These are phyloP conservation scores for Calendula officinalis DNA, from an alignment of 129 eudicot species.

Conservation along the genomic window DNA sequence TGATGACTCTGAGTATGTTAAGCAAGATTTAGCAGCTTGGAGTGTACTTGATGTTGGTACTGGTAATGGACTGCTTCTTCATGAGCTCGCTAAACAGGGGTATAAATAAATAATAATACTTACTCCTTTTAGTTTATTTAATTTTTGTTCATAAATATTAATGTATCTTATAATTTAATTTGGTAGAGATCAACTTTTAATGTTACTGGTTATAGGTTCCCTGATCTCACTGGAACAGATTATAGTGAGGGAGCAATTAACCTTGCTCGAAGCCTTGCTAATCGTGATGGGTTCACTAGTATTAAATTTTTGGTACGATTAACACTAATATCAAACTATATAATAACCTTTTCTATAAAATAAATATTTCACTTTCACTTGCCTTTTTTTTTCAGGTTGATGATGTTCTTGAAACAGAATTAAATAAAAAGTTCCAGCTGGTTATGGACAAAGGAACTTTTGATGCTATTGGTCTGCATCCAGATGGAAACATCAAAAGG, in stretches of 20 bases:
- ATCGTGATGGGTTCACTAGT: slow-evolving; percentile 67
- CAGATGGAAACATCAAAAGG: slow-evolving; percentile 93
- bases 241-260: slow-evolving; percentile 91
- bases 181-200: slow-evolving; percentile 1
- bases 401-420: slow-evolving; percentile 86
- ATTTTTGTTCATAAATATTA: too few species aligned
- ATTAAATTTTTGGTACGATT: slow-evolving; percentile 70
- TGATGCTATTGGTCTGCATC: slow-evolving; percentile 97
- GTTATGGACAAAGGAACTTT: slow-evolving; percentile 90
- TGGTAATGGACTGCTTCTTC: slow-evolving; percentile 92
- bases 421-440: slow-evolving; percentile 62
- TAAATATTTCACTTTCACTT: background rate
- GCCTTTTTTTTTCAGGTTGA: slow-evolving; percentile 74
- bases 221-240: slow-evolving; percentile 89
- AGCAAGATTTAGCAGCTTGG: slow-evolving; percentile 61
- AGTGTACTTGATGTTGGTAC: slow-evolving; percentile 93
- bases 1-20: slow-evolving; percentile 32
- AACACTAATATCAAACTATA: background rate
- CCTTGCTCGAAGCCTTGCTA: slow-evolving; percentile 87
- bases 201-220: slow-evolving; percentile 54
- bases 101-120: slow-evolving; percentile 14
- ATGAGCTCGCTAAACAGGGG: slow-evolving; percentile 93
- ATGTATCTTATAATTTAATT: background rate
- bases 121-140: too few species aligned
- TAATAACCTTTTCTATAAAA: background rate